phyloP scores from a whole-genome alignment of 2,329 filamentous ascomycete species.

The Stagonosporopsis cucurbitacearum region DNA sequence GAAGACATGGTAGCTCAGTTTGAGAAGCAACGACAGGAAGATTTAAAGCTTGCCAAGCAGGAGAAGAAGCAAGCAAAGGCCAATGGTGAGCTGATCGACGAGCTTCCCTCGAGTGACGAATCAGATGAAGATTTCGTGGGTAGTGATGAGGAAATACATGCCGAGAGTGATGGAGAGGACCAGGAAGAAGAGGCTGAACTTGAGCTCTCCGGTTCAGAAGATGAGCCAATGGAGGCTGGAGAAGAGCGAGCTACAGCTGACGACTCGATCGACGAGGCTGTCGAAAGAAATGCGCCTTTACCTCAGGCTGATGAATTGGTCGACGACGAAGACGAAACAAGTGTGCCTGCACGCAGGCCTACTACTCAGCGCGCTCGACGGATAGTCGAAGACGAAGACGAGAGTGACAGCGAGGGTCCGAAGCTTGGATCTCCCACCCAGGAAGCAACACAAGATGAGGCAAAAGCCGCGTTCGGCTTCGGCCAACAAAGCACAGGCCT shows the following conservation, averaged over 20 bases:
- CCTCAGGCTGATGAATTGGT: slow-evolving; percentile 45
- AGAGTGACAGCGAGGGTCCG: slow-evolving; percentile 34
- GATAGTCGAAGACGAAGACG: slow-evolving; percentile 69
- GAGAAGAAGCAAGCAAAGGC: slow-evolving; percentile 78
- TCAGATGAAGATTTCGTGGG: slow-evolving; percentile 61
- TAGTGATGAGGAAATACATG: slow-evolving; percentile 56
- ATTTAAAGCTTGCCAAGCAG: slow-evolving; percentile 75
- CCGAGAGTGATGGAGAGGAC: slow-evolving; percentile 43
- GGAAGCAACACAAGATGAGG: slow-evolving; percentile 36
- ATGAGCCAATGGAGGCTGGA: slow-evolving; percentile 39
- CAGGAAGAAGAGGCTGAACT: slow-evolving; percentile 36
- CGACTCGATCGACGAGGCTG: slow-evolving; percentile 50
- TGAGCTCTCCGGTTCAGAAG: slow-evolving; percentile 36
- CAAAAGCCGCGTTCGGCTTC: slow-evolving; percentile 51
- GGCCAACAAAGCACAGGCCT: slow-evolving; percentile 55
- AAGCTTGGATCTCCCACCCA: slow-evolving; percentile 30
- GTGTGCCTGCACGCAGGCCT: slow-evolving; percentile 59
- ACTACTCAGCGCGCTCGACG: slow-evolving; percentile 57
- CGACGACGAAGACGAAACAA: slow-evolving; percentile 52
- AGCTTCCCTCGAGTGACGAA: slow-evolving; percentile 59
- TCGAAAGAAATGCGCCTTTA: slow-evolving; percentile 41
- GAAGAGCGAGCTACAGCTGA: slow-evolving; percentile 2
- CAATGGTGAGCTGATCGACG: slow-evolving; percentile 54
- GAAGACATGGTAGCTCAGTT: slow-evolving; percentile 76
- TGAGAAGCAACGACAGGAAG: slow-evolving; percentile 81